Evolutionary conservation across 2,329 filamentous ascomycete genomes (phyloP), one percentile per base, ranked within the genome.

Genomic region (Ciborinia camelliae): DNA sequence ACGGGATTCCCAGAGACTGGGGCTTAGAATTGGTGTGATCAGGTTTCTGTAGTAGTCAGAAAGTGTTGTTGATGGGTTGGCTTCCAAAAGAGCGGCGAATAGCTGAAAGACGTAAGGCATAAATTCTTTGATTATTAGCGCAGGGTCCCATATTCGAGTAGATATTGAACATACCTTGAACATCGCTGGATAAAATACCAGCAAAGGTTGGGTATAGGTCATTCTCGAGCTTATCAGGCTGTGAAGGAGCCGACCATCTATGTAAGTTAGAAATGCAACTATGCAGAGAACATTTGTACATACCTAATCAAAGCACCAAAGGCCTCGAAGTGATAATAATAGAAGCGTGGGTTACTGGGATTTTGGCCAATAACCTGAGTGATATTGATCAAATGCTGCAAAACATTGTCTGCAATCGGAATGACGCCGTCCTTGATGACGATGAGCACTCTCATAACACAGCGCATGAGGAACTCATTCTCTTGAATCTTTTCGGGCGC

Each of bases 401-500:
- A 80, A n/a, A 96, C 86, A 70, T 84, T 85, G 71, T 97, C 91
- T 7, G 89, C 82, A 57, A 95, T 87, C 1, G 87, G 83, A 2
- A 88, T 78, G 18, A 94, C 86, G 35, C 87, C 90, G 55, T 97
- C 93, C 75, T 90, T 91, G 77, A 98, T 90, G 68, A 98, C 93
- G 69, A 99, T 92, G 67, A 99, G 82, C 15, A 99, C 94, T 72
- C 95, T 87, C 95, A 99, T 99, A 64, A 97, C 92, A 73, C 95
- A 99, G 72, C 92, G 91, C 93, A 99, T 98, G 74, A 99, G 77
- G 76, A 98, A 99, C 75, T 99, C 95, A 75, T 99, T 99, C 78
- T 99, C 95, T 75, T 99, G 95, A 67, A 99, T 87, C 81, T 98
- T 99, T 69, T 94, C 87, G 0, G 96, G 90, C 14, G 90, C 89